Evolutionary conservation across 176 grass and related monocot species (phyloP), one percentile per base, ranked within the genome.

Genomic region (Metroxylon sagu): DNA sequence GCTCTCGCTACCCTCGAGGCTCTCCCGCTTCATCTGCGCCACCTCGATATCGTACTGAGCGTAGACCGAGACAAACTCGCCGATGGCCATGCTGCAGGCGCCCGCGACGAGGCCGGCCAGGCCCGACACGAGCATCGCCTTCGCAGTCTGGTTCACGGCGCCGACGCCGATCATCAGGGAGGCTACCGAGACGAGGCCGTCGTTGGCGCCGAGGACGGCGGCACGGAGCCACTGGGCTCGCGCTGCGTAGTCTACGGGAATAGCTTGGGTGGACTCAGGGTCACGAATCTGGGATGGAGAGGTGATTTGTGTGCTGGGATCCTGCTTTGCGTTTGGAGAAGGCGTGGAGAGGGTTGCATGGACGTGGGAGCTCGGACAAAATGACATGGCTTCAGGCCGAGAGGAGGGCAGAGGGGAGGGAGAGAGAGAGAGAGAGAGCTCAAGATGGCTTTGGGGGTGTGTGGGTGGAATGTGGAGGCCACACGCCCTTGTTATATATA

Each of bases 1-100:
- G 4, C 0, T 8, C 4, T 4, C 25, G 5, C 50, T 18, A 19
- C 54, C 53, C 61, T 71, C 53, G 23, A 19, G 16, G 0, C 10
- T 17, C 25, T 15, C 18, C 27, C 70, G 4, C 70, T 62, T 3
- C 50, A 83, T 76, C 59, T 89, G 76, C 5, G 78, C 62, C 50
- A 83, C 66, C 69, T 93, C 70, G 61, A 98, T 93, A 65, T 98
- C 94, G 62, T 86, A 92, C 79, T 93, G 94, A 25, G 94, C 71
- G 59, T 92, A 90, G 53, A 96, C 86, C 25, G 86, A 96, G 4
- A 96, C 91, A 70, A 82, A 96, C 70, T 96, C 91, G 3, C 91
- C 91, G 72, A 96, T 96, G 52, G 86, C 86, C 91, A 96, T 96
- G 83, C 91, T 96, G 79, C 91, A 96, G 6, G 91, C 86, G 26